Evolutionary conservation across 768 basidiomycete genomes (phyloP), one percentile per base, ranked within the genome.

Genomic region (Tulasnella sp.): DNA sequence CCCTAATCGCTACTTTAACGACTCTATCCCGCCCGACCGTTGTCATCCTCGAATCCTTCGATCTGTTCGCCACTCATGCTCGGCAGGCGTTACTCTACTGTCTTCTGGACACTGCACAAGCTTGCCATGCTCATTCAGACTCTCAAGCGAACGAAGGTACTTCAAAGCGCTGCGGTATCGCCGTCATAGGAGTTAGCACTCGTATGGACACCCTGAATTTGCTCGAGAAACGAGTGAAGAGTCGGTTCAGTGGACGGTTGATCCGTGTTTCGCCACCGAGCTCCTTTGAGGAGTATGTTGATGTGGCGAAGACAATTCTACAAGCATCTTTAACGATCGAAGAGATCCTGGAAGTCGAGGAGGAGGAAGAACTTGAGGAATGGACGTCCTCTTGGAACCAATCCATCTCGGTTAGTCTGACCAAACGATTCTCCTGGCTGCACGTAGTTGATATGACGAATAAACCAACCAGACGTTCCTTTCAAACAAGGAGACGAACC

Each of bases 191-290:
- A 10, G 84, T 96, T 15, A 95, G 96, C 0, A 91, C 90, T 42
- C 90, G 96, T 11, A 88, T 96, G 32, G 96, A 99, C 81, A 92
- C 94, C 23, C 88, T 98, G 79, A 92, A 93, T 80, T 85, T 93
- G 2, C 87, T 99, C 23, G 98, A 99, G 83, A 99, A 99, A 83
- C 88, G 98, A 67, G 98, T 99, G 73, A 98, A 99, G 84, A 98
- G 95, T 80, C 90, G 98, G 3, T 99, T 99, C 85, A 98, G 96
- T 1, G 95, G 96, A 42, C 88, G 98, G 77, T 93, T 95, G 81
- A 87, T 96, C 77, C 89, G 94, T 70, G 91, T 94, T 7, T 88
- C 90, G 0, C 89, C 92, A 18, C 90, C 91, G 2, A 82, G 85
- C 5, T 85, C 85, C 11, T 79, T 90, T 0, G 83, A 85, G 4